Conservation (phyloP, 1,284 basidiomycete species). For the Cutaneotrichosporon cutaneum region DNA sequence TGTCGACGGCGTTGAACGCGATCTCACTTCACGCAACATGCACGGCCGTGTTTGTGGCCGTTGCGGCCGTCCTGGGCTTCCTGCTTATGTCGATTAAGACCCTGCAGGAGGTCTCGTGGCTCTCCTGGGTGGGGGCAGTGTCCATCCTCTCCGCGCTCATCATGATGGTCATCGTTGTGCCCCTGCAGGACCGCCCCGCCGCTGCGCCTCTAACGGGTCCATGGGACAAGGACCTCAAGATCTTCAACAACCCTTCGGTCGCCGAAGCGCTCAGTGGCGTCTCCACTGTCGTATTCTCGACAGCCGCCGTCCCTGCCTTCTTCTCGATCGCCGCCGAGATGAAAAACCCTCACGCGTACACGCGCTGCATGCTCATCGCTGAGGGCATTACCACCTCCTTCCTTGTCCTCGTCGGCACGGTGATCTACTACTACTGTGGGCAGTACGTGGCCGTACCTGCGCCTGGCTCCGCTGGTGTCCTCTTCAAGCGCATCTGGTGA, state of each 20-base stretch:
- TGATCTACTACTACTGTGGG: slow-evolving; percentile 33
- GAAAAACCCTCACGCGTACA: slow-evolving; percentile 36
- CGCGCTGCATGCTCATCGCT: slow-evolving; percentile 29
- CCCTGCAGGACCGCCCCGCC: slow-evolving; percentile 43
- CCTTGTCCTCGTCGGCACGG: slow-evolving; percentile 19
- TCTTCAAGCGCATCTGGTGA: slow-evolving; percentile 37
- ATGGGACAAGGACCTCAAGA: slow-evolving; percentile 38
- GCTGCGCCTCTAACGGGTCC: slow-evolving; percentile 36
- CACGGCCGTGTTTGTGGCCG: slow-evolving; percentile 39
- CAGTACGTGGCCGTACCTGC: slow-evolving; percentile 36
- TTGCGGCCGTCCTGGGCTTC: slow-evolving; percentile 31
- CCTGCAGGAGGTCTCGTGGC: slow-evolving; percentile 35
- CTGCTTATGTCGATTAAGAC: slow-evolving; percentile 38
- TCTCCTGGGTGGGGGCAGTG: slow-evolving; percentile 43
- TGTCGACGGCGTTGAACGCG: slow-evolving; percentile 16
- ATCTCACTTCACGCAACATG: slow-evolving; percentile 33
- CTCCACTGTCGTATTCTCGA: slow-evolving; percentile 33
- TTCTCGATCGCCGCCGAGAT: slow-evolving; percentile 46
- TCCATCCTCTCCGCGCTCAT: slow-evolving; percentile 37
- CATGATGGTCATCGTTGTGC: slow-evolving; percentile 44
- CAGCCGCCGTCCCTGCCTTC: slow-evolving; percentile 31
- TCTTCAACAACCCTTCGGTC: slow-evolving; percentile 33
- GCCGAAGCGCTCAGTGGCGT: slow-evolving; percentile 35
- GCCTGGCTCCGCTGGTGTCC: slow-evolving; percentile 31
- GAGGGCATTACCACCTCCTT: slow-evolving; percentile 17